phyloP scores from a whole-genome alignment of 2,329 filamentous ascomycete species.

The Phyllosticta citriasiana region DNA sequence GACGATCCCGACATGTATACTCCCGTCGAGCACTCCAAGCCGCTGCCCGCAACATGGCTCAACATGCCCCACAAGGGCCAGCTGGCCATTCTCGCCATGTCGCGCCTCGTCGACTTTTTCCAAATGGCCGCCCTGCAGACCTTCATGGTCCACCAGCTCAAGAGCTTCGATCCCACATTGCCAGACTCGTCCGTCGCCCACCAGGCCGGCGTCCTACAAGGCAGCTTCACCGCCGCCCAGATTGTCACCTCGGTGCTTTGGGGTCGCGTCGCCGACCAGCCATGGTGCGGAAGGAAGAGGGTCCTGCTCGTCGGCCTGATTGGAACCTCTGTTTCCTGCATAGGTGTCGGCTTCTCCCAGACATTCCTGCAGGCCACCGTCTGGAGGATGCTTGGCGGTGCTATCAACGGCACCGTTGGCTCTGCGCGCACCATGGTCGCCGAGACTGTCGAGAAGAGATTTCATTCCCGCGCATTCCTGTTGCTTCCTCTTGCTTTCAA shows the following conservation, averaged over 20 bases:
- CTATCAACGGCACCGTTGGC: constrained; percentile 33
- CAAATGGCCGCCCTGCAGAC: constrained; percentile 35
- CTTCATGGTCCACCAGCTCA: constrained; percentile 35
- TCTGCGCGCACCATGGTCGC: constrained; percentile 34
- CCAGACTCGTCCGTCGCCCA: constrained; percentile 38
- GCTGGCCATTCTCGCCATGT: constrained; percentile 29
- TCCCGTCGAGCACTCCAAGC: constrained; percentile 8
- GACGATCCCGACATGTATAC: constrained; percentile 5
- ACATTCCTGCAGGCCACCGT: constrained; percentile 31
- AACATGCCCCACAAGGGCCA: constrained; percentile 33
- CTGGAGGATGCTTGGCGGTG: constrained; percentile 31
- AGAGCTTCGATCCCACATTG: constrained; percentile 31
- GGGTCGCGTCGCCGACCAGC: constrained; percentile 31
- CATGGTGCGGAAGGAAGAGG: constrained; percentile 35
- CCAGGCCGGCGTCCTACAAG: constrained; percentile 32
- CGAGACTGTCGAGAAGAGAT: constrained; percentile 29
- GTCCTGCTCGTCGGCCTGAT: constrained; percentile 31
- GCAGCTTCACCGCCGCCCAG: constrained; percentile 33
- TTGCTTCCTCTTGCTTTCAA: constrained; percentile 32
- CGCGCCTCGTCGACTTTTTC: constrained; percentile 36
- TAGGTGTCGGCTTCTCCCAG: constrained; percentile 30
- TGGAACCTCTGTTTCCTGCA: constrained; percentile 29
- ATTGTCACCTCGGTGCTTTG: constrained; percentile 33
- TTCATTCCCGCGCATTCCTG: constrained; percentile 31
- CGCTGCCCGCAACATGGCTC: constrained; percentile 23